These are phyloP conservation scores for Penicilliopsis zonata DNA, from an alignment of 495 filamentous ascomycete genomes.

Conservation along the genomic window DNA sequence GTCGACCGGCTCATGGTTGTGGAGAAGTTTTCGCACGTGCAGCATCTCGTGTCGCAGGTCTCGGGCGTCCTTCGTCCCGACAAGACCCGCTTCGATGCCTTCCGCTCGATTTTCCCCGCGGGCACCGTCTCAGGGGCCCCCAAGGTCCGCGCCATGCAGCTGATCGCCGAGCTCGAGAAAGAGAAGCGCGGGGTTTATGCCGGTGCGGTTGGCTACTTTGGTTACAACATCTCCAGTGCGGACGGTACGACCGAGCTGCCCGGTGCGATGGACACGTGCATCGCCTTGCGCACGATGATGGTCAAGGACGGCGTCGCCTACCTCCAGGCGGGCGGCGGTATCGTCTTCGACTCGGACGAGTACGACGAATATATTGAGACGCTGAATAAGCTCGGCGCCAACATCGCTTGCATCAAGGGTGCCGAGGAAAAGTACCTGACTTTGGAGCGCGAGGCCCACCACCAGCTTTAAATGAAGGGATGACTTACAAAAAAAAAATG, in stretches of 20 bases:
- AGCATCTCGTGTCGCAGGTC: constrained; percentile 92
- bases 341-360: constrained; percentile 89
- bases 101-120: constrained; percentile 91
- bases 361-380: constrained; percentile 96
- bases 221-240: constrained; percentile 25
- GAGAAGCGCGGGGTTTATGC: constrained; percentile 95
- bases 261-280: constrained; percentile 97
- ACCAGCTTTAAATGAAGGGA: neutral
- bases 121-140: constrained; percentile 91
- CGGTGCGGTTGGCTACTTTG: constrained; percentile 83
- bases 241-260: constrained; percentile 36
- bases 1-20: constrained; percentile 94
- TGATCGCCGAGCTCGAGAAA: constrained; percentile 85
- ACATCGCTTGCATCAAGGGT: constrained; percentile 71
- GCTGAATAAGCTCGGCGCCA: constrained; percentile 88
- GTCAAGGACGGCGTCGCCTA: constrained; percentile 86
- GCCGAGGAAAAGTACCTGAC: constrained; percentile 67
- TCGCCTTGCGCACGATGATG: constrained; percentile 94
- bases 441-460: constrained; percentile 19
- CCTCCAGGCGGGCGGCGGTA: constrained; percentile 91
- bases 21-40: constrained; percentile 90
- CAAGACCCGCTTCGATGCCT: constrained; percentile 89
- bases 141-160: constrained; percentile 92
- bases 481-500: neutral
- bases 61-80: constrained; percentile 71